phyloP scores from a whole-genome alignment of 2,329 filamentous ascomycete species.

The Periglandula ipomoeae region DNA sequence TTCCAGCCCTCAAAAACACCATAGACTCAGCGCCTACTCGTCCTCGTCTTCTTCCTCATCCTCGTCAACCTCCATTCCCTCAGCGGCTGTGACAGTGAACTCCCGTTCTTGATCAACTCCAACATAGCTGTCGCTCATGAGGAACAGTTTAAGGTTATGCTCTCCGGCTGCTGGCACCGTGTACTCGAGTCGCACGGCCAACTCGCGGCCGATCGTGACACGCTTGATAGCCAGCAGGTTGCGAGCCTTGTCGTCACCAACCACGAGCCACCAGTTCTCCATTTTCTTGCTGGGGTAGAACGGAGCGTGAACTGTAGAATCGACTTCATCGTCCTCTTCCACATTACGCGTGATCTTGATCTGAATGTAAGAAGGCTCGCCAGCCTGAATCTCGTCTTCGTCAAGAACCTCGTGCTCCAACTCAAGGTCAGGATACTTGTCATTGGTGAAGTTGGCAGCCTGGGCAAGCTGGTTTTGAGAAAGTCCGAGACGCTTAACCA shows the following conservation, averaged over 20 bases:
- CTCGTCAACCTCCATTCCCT: constrained; percentile 91
- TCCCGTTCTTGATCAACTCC: constrained; percentile 93
- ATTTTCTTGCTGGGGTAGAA: constrained; percentile 90
- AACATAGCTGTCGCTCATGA: constrained; percentile 96
- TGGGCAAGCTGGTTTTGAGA: constrained; percentile 75
- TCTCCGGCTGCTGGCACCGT: constrained; percentile 76
- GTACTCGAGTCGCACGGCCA: constrained; percentile 78
- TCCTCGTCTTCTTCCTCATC: constrained; percentile 60
- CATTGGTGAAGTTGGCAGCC: constrained; percentile 91
- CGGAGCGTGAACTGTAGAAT: constrained; percentile 82
- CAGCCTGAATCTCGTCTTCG: constrained; percentile 67
- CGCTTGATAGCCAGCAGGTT: constrained; percentile 88
- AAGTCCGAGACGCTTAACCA: constrained; percentile 71
- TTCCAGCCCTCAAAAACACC: neutral
- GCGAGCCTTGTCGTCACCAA: constrained; percentile 85
- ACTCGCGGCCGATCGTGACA: constrained; percentile 71
- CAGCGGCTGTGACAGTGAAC: constrained; percentile 76
- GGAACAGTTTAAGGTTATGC: constrained; percentile 80
- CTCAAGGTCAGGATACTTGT: constrained; percentile 91
- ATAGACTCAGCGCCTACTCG: constrained; percentile 10
- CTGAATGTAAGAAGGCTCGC: constrained; percentile 71
- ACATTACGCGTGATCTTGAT: constrained; percentile 80
- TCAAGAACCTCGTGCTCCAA: constrained; percentile 83
- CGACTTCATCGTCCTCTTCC: constrained; percentile 58
- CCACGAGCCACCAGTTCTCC: constrained; percentile 98